phyloP scores from a whole-genome alignment of 2,329 filamentous ascomycete species.

The Cadophora malorum region DNA sequence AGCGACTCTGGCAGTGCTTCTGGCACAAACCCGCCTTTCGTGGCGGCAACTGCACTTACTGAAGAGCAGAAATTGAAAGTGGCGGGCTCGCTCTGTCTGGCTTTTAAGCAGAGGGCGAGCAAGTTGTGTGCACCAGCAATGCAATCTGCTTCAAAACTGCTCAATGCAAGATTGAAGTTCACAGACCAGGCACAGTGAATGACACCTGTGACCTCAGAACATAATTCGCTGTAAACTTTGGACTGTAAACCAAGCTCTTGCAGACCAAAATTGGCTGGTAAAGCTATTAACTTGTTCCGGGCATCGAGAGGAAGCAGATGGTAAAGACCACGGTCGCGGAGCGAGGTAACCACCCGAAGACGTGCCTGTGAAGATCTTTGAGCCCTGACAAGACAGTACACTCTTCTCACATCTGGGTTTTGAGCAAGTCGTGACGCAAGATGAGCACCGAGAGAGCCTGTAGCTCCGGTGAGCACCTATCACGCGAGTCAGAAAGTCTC shows the following conservation, averaged over 20 bases:
- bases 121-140: slow-evolving; percentile 40
- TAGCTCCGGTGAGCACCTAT: slow-evolving; percentile 65
- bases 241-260: slow-evolving; percentile 50
- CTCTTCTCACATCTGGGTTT: slow-evolving; percentile 58
- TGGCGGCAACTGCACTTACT: slow-evolving; percentile 45
- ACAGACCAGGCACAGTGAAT: slow-evolving; percentile 62
- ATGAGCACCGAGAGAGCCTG: slow-evolving; percentile 69
- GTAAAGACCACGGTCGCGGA: slow-evolving; percentile 47
- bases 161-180: slow-evolving; percentile 60
- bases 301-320: slow-evolving; percentile 40
- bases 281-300: slow-evolving; percentile 47
- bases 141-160: slow-evolving; percentile 53
- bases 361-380: slow-evolving; percentile 14
- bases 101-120: slow-evolving; percentile 49
- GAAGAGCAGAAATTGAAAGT: slow-evolving; percentile 49
- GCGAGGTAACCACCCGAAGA: slow-evolving; percentile 46
- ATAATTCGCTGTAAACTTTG: slow-evolving; percentile 40
- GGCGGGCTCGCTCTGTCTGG: slow-evolving; percentile 40
- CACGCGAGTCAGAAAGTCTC: background rate
- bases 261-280: slow-evolving; percentile 50
- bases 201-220: slow-evolving; percentile 48
- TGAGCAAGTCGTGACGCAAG: slow-evolving; percentile 63
- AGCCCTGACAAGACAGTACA: slow-evolving; percentile 61
- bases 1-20: slow-evolving; percentile 43
- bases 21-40: slow-evolving; percentile 42